Evolutionary conservation across 1,284 basidiomycete genomes (phyloP).

Genomic region (Phenoliferia sp.): DNA sequence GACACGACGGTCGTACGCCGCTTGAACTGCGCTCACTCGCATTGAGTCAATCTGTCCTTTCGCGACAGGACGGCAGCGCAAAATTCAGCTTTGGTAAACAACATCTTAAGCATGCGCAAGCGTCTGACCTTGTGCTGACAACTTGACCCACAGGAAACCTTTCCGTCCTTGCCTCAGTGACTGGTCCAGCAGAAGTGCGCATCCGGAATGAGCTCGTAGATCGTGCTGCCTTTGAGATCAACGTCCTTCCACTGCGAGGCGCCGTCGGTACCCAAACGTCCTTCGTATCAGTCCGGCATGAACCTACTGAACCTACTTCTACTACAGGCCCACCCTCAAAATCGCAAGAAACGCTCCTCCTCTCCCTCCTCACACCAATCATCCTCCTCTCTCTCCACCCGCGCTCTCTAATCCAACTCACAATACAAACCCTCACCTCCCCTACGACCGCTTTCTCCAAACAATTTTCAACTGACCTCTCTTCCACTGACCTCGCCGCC

Average conservation of each 20-base stretch:
- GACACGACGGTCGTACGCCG: not conserved
- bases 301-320: constrained; percentile 6
- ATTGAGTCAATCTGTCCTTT: constrained; percentile 23
- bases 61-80: constrained; percentile 33
- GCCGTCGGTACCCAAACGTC: constrained; percentile 40
- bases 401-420: constrained; percentile 57
- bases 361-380: constrained; percentile 42
- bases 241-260: constrained; percentile 48
- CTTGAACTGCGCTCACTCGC: constrained; percentile 17
- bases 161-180: constrained; percentile 43
- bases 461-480: constrained; percentile 45
- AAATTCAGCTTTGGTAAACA: constrained; percentile 31
- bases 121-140: too few species aligned
- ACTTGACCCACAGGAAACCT: constrained; percentile 36
- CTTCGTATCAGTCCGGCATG: constrained; percentile 15
- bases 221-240: constrained; percentile 50
- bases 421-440: constrained; percentile 54
- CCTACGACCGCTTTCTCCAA: constrained; percentile 54
- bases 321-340: constrained; percentile 42
- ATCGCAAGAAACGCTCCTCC: constrained; percentile 41
- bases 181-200: constrained; percentile 52
- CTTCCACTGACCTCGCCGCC: constrained; percentile 40
- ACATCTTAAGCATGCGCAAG: not conserved
- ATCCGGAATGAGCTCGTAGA: constrained; percentile 51
- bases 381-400: constrained; percentile 49